Base-by-base conservation (phyloP, 2,329 filamentous ascomycete genomes). In the Fulvia fulva region DNA sequence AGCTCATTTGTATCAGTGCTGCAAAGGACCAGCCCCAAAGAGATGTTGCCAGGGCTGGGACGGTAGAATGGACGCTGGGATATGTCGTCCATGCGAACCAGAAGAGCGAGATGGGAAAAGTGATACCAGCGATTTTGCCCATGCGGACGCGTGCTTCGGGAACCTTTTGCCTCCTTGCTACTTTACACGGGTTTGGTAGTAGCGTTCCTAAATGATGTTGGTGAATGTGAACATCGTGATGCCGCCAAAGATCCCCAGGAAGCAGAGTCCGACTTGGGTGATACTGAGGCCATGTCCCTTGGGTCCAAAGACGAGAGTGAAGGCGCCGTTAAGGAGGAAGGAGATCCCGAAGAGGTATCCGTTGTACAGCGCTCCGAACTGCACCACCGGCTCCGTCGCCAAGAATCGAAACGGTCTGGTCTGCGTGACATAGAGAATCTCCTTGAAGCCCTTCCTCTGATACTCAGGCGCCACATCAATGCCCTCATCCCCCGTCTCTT, bases 11-110 rank as follows among this genome's bases (percentile, higher is more conserved):
- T 32, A 80, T 79, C 0, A 80, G 68, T 1, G 75, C 78, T 56
- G 79, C 80, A 62, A 80, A 80, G 3, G 72, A 75, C 74, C 75
- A 80, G 0, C 78, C 80, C 71, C 78, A 81, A 21, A 81, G 73
- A 0, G 74, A 72, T 0, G 76, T 77, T 1, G 77, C 79, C 14
- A 81, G 59, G 3, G 81, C 75, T 0, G 79, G 77, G 1, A 78
- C 73, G 43, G 80, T 70, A 12, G 52, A 51, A 47, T 61, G 32
- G 32, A 61, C 49, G 21, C 28, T 47, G 14, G 25, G 21, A 21
- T 58, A 54, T 19, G 56, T 56, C 12, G 59, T 61, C 59, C 59
- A 61, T 7, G 56, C 59, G 49, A 59, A 61, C 59, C 59, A 61
- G 49, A 61, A 61, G 12, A 59, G 26, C 16, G 43, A 49, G 37